These are phyloP conservation scores for Claviceps cyperi DNA, from an alignment of 2,329 filamentous ascomycete genomes.

Conservation along the genomic window DNA sequence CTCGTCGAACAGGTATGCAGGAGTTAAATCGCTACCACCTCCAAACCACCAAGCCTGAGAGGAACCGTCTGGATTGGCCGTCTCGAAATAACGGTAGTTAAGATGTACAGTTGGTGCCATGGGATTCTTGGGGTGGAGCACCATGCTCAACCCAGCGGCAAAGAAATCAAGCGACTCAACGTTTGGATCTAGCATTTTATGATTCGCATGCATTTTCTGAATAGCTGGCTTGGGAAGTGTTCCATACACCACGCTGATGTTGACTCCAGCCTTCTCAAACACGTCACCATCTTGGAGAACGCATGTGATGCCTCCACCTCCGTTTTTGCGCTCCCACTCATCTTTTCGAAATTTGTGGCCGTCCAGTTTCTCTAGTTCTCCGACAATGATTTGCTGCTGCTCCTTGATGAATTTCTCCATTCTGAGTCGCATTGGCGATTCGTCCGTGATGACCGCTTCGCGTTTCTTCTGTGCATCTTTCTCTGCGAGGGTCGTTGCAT, in stretches of 20 bases:
- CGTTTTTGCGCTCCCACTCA: constrained; percentile 74
- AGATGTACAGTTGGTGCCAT: constrained; percentile 96
- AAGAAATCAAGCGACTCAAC: constrained; percentile 88
- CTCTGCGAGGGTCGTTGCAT: constrained; percentile 63
- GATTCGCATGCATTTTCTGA: constrained; percentile 83
- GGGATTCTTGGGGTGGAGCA: constrained; percentile 85
- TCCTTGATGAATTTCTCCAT: constrained; percentile 96
- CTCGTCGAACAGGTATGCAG: constrained; percentile 88
- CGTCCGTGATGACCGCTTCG: constrained; percentile 48
- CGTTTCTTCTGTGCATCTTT: constrained; percentile 70
- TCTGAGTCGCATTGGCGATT: constrained; percentile 88
- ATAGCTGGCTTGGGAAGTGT: constrained; percentile 77
- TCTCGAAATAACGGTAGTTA: constrained; percentile 98
- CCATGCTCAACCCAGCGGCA: constrained; percentile 81
- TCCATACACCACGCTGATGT: constrained; percentile 89
- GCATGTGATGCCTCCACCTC: constrained; percentile 86
- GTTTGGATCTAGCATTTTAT: constrained; percentile 70
- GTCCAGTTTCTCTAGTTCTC: constrained; percentile 70
- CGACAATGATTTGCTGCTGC: constrained; percentile 78
- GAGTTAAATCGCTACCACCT: constrained; percentile 86
- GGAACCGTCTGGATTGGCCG: constrained; percentile 66
- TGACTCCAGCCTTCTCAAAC: constrained; percentile 95
- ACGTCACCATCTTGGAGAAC: constrained; percentile 92
- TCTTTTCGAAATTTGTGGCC: constrained; percentile 70
- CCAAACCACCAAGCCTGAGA: constrained; percentile 96